A percentile compares a stretch with the other conserved stretches of the same genome.
Conservation (phyloP, 2,329 filamentous ascomycete species). For the Zymoseptoria ardabiliae region DNA sequence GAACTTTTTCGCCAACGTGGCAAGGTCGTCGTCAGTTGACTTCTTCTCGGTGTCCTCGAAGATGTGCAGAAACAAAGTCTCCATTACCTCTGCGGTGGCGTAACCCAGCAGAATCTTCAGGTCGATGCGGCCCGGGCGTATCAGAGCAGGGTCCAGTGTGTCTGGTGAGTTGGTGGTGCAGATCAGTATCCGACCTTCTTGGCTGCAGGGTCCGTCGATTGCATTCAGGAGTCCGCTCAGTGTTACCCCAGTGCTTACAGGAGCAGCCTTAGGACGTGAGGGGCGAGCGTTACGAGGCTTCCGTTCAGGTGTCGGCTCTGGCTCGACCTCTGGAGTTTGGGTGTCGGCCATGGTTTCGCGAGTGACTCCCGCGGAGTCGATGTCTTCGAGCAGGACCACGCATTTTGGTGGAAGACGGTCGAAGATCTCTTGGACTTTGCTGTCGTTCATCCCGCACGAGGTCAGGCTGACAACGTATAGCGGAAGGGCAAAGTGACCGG, state of each 20-base stretch:
- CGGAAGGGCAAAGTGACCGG: conserved; percentile 91
- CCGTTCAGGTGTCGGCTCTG: neutral
- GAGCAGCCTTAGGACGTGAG: too few relatives aligned
- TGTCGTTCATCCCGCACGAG: conserved; percentile 88
- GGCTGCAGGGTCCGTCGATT: conserved; percentile 69
- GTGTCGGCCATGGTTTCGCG: conserved; percentile 54
- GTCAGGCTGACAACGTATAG: conserved; percentile 96
- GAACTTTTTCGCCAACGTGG: conserved; percentile 38
- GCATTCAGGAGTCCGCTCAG: conserved; percentile 72
- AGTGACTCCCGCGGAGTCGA: conserved; percentile 87
- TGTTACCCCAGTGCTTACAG: conserved; percentile 48
- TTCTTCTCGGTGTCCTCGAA: too few relatives aligned
- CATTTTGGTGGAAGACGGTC: conserved; percentile 98
- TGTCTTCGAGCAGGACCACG: conserved; percentile 98
- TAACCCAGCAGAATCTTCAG: conserved; percentile 54
- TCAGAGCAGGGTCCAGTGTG: conserved; percentile 62
- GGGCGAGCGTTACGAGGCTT: neutral
- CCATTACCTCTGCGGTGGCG: conserved; percentile 32
- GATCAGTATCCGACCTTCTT: conserved; percentile 68
- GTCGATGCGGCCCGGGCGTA: conserved; percentile 64
- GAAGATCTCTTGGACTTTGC: conserved; percentile 94
- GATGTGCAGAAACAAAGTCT: conserved; percentile 34
- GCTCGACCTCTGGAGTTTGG: neutral
- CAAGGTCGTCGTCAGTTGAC: too few relatives aligned
- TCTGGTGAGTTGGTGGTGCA: conserved; percentile 75